Conservation (phyloP, 768 basidiomycete species). For the Suillus discolor region DNA sequence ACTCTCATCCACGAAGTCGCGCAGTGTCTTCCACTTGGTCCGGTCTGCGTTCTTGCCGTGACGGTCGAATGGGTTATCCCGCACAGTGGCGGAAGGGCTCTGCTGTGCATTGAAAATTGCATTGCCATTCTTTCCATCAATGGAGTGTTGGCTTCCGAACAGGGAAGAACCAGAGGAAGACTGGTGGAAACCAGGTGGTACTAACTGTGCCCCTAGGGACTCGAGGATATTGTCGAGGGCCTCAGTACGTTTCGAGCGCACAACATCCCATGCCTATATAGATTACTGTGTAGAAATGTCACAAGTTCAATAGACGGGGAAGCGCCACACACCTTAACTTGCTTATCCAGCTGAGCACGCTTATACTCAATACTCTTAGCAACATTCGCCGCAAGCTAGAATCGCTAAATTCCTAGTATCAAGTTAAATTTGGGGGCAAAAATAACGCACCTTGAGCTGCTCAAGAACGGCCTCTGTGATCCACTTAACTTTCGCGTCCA, state of each 20-base stretch:
- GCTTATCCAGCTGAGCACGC: slow-evolving; percentile 57
- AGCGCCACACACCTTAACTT: slow-evolving; percentile 55
- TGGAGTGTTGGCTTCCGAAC: slow-evolving; percentile 77
- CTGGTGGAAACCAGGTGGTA: slow-evolving; percentile 79
- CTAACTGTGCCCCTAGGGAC: slow-evolving; percentile 67
- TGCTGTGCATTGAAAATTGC: slow-evolving; percentile 44
- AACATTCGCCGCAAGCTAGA: slow-evolving; percentile 69
- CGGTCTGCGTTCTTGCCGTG: slow-evolving; percentile 41
- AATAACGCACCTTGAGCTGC: slow-evolving; percentile 66
- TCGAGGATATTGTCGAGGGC: slow-evolving; percentile 74
- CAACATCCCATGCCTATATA: slow-evolving; percentile 68
- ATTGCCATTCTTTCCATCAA: slow-evolving; percentile 38
- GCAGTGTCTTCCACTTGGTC: slow-evolving; percentile 75
- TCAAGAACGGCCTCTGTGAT: slow-evolving; percentile 71
- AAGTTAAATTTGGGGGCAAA: not conserved
- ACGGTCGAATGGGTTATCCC: slow-evolving; percentile 23
- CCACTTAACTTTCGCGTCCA: slow-evolving; percentile 84
- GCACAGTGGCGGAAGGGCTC: slow-evolving; percentile 35
- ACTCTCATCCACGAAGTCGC: slow-evolving; percentile 85
- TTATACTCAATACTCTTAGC: slow-evolving; percentile 78
- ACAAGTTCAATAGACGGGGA: not conserved
- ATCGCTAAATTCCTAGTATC: not conserved
- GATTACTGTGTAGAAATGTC: not conserved
- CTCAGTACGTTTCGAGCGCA: slow-evolving; percentile 59
- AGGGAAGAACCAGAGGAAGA: slow-evolving; percentile 66